phyloP scores from a whole-genome alignment of 1,284 basidiomycete genomes.

The Tylopilus sp. region DNA sequence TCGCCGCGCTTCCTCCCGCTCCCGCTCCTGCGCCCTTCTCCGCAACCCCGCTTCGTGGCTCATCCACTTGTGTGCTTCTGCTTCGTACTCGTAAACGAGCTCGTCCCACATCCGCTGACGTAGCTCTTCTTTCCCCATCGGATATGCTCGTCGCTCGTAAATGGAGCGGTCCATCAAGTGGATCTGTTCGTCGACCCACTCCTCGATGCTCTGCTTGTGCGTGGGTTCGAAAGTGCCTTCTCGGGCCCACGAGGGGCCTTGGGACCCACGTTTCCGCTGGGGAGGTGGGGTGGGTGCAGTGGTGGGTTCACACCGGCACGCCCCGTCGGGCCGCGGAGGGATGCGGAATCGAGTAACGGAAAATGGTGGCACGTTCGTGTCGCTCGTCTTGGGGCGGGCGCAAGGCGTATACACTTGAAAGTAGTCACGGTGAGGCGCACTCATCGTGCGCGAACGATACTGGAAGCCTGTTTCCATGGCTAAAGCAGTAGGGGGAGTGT shows the following conservation, averaged over 20 bases:
- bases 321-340: conserved; percentile 23
- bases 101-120: conserved; percentile 47
- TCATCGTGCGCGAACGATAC: conserved; percentile 26
- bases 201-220: conserved; percentile 49
- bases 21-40: conserved; percentile 39
- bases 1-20: conserved; percentile 39
- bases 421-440: conserved; percentile 18
- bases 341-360: conserved; percentile 20
- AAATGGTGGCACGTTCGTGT: conserved; percentile 11
- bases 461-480: conserved; percentile 31
- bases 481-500: conserved; percentile 12
- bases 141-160: conserved; percentile 21
- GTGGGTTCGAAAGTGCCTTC: conserved; percentile 45
- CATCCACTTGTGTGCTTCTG: conserved; percentile 51
- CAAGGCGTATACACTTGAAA: conserved; percentile 15
- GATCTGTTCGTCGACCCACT: conserved; percentile 56
- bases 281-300: conserved; percentile 16
- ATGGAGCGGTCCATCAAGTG: conserved; percentile 33
- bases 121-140: conserved; percentile 27
- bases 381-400: conserved; percentile 25
- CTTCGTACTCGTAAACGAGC: conserved; percentile 44
- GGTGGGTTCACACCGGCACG: conserved; percentile 24
- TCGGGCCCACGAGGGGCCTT: conserved; percentile 52
- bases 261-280: conserved; percentile 42
- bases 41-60: conserved; percentile 44